These are phyloP conservation scores for Yarrowia sp. DNA, from an alignment of 805 yeast genomes.

Conservation along the genomic window DNA sequence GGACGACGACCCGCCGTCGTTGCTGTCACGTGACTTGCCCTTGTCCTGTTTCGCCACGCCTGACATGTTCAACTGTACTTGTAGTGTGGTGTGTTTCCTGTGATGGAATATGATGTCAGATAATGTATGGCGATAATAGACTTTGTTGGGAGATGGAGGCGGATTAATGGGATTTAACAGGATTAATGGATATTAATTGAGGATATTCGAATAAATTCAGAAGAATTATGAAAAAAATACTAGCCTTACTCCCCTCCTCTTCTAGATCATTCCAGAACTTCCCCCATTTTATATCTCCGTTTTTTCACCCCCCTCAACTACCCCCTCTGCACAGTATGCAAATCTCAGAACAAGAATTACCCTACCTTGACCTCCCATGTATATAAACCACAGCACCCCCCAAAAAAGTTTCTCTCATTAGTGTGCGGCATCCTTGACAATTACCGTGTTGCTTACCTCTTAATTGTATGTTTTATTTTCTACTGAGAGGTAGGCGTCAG, in stretches of 20 bases:
- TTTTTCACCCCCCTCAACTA: too few relatives aligned
- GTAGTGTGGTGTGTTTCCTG: not conserved
- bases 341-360: constrained; percentile 27
- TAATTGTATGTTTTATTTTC: constrained; percentile 45
- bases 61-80: not conserved
- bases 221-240: not conserved
- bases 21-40: constrained; percentile 25
- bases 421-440: constrained; percentile 79
- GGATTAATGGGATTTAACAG: not conserved
- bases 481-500: constrained; percentile 66
- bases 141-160: not conserved
- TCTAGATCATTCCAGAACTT: not conserved
- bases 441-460: constrained; percentile 74
- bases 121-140: not conserved
- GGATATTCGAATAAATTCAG: not conserved
- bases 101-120: constrained; percentile 5
- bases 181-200: not conserved
- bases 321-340: not conserved
- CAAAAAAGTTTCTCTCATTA: constrained; percentile 47
- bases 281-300: not conserved
- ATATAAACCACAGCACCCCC: constrained; percentile 18
- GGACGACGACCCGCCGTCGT: constrained; percentile 5
- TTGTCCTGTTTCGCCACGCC: not conserved
- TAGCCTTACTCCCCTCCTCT: not conserved
- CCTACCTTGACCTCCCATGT: constrained; percentile 13